Evolutionary conservation across 176 grass and related monocot species (phyloP).

Genomic region (Triticum monococcum): DNA sequence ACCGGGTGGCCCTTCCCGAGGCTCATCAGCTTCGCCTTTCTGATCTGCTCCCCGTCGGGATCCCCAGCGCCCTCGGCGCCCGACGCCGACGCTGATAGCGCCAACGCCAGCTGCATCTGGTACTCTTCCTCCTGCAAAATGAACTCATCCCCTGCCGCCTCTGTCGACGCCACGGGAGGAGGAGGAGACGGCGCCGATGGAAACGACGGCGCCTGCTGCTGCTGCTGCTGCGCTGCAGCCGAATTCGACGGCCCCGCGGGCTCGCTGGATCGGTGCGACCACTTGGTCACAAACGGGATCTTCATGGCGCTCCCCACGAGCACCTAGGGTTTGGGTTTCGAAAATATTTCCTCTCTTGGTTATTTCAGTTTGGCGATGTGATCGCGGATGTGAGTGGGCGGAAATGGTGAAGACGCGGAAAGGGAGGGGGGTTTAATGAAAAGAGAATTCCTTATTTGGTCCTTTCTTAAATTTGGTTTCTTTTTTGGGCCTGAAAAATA

Average conservation of each 20-base stretch:
- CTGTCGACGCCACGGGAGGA: background rate
- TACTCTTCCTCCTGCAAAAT: slow-evolving; percentile 79
- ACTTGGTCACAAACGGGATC: slow-evolving; percentile 79
- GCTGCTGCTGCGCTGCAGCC: background rate
- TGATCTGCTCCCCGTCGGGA: slow-evolving; percentile 79
- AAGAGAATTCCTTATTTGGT: no score
- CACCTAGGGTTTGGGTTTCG: slow-evolving; percentile 30
- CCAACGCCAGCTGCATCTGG: slow-evolving; percentile 90
- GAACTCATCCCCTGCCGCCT: slow-evolving; percentile 50
- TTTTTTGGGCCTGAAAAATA: no score
- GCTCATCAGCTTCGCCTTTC: slow-evolving; percentile 75
- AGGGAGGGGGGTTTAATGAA: slow-evolving; percentile 1
- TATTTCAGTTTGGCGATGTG: slow-evolving; percentile 15
- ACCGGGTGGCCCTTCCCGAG: slow-evolving; percentile 48
- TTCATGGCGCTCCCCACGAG: slow-evolving; percentile 52
- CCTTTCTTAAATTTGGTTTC: no score
- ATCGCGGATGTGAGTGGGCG: background rate
- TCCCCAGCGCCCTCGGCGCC: slow-evolving; percentile 53
- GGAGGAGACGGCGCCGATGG: slow-evolving; percentile 20
- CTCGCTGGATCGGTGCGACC: slow-evolving; percentile 77
- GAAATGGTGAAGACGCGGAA: slow-evolving; percentile 26
- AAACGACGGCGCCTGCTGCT: background rate
- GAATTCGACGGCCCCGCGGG: slow-evolving; percentile 25
- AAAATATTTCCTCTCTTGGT: background rate
- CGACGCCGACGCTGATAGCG: slow-evolving; percentile 55